Percentiles rank a stretch among this genome's conserved stretches.
Evolutionary conservation across 73 alveolate species (phyloP).

Genomic region (Paramecium biaurelia): DNA sequence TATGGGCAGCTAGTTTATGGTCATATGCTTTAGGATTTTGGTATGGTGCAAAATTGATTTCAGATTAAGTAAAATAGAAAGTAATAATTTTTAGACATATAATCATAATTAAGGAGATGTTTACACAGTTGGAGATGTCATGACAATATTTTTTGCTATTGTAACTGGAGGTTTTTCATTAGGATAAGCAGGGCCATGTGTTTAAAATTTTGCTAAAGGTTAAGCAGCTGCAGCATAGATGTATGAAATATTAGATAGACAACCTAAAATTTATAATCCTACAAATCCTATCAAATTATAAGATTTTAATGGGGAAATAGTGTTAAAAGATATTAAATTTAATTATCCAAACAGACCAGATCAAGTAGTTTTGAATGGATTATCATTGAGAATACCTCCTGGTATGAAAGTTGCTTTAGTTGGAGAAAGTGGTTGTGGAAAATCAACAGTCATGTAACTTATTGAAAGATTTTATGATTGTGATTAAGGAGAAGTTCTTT

Average conservation of each 20-base stretch:
- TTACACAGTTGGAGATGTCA: conserved; percentile 75
- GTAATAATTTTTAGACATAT: not conserved
- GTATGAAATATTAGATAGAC: conserved; percentile 61
- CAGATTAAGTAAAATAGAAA: not conserved
- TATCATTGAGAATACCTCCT: conserved; percentile 67
- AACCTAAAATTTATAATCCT: conserved; percentile 26
- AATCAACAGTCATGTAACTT: conserved; percentile 52
- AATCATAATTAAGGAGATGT: conserved; percentile 47
- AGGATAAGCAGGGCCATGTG: conserved; percentile 78
- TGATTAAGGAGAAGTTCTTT: conserved; percentile 3
- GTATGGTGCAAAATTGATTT: conserved; percentile 54
- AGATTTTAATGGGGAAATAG: conserved; percentile 83
- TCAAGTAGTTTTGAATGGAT: conserved; percentile 57
- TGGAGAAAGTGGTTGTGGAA: conserved; percentile 84
- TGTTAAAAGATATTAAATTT: conserved; percentile 86
- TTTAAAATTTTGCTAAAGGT: conserved; percentile 77
- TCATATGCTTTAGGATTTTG: conserved; percentile 60
- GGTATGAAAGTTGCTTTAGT: conserved; percentile 87
- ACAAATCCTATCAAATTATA: conserved; percentile 11
- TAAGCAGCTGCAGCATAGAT: conserved; percentile 63
- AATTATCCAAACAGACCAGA: conserved; percentile 80
- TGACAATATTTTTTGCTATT: conserved; percentile 71
- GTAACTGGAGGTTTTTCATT: conserved; percentile 74
- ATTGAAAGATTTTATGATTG: conserved; percentile 47
- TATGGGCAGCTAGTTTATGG: conserved; percentile 36